Evolutionary conservation across 345 rosid species (phyloP).

Genomic region (Aurinia saxatilis): DNA sequence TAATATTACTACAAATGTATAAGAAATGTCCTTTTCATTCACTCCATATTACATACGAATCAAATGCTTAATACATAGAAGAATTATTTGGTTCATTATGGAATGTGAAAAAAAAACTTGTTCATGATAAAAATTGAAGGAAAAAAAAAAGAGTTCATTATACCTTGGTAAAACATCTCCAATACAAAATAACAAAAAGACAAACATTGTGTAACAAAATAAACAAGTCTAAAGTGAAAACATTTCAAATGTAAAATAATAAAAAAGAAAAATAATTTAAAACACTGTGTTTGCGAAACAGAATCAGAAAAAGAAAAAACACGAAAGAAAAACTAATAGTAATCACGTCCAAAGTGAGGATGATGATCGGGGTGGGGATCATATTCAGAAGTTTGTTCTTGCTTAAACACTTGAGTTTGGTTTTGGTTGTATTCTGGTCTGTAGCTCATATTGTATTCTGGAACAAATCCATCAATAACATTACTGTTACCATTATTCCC

Average conservation of each 20-base stretch:
- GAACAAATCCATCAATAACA: neutral
- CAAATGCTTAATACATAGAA: neutral
- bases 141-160: neutral
- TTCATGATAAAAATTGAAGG: too few species aligned
- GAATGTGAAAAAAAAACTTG: too few species aligned
- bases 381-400: neutral
- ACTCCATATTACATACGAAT: neutral
- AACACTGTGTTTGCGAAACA: neutral
- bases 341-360: slow-evolving; percentile 10
- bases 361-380: neutral
- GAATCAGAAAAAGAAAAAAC: neutral
- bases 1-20: too few species aligned
- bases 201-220: too few species aligned
- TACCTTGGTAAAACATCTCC: neutral
- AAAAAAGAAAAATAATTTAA: neutral
- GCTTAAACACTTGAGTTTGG: slow-evolving; percentile 6
- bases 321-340: neutral
- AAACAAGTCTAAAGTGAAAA: neutral
- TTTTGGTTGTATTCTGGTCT: neutral
- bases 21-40: neutral
- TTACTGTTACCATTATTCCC: neutral
- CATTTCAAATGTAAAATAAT: neutral
- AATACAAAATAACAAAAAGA: neutral
- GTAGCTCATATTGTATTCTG: neutral
- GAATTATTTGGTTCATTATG: too few species aligned